Percentiles rank a stretch among this genome's conserved stretches.
phyloP scores from a whole-genome alignment of 2,329 filamentous ascomycete genomes.

The Hymenoscyphus scutula region DNA sequence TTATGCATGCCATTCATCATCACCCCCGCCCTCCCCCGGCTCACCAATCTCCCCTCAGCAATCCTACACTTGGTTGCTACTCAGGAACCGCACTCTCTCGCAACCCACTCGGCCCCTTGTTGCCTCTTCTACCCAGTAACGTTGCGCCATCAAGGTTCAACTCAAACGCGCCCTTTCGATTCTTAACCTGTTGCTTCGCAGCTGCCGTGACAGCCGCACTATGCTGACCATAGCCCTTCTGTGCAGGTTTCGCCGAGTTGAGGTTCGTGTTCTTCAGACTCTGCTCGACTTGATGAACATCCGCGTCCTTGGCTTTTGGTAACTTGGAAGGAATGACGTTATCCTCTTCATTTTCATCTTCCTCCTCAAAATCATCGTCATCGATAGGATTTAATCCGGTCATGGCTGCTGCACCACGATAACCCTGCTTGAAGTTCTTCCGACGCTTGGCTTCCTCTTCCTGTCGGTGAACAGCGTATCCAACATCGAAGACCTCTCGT shows the following conservation, averaged over 20 bases:
- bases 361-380: conserved; percentile 65
- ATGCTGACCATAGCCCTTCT: conserved; percentile 82
- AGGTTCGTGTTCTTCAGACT: conserved; percentile 84
- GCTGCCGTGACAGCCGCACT: conserved; percentile 80
- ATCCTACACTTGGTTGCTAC: conserved; percentile 12
- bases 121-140: conserved; percentile 69
- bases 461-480: conserved; percentile 95
- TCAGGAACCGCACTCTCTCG: conserved; percentile 29
- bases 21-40: too few relatives aligned
- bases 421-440: conserved; percentile 75
- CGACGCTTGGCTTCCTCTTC: conserved; percentile 93
- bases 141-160: conserved; percentile 89
- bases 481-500: conserved; percentile 95
- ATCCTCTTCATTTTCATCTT: conserved; percentile 60
- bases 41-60: conserved; percentile 3
- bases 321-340: conserved; percentile 59
- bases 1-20: neutral
- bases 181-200: conserved; percentile 73
- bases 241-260: conserved; percentile 51
- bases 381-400: conserved; percentile 63
- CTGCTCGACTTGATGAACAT: conserved; percentile 74
- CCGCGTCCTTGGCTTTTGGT: conserved; percentile 58
- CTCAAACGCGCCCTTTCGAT: conserved; percentile 80
- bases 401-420: conserved; percentile 62
- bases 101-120: conserved; percentile 42